A percentile compares a stretch with the other conserved stretches of the same genome.
Evolutionary conservation across 2,329 filamentous ascomycete genomes (phyloP).

Genomic region (Aspergillus fischeri): DNA sequence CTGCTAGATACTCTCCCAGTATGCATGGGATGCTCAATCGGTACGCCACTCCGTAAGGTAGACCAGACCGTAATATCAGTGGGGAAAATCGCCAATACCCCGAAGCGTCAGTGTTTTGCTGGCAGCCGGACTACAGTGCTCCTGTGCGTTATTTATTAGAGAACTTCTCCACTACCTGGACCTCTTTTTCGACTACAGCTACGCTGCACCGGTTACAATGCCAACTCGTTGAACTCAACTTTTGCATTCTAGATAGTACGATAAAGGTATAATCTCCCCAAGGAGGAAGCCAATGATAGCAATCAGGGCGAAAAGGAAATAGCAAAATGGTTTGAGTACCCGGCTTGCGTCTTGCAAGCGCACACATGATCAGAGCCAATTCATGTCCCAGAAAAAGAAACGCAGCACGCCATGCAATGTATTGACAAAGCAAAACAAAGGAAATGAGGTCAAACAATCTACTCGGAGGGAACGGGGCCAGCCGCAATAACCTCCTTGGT

Average conservation of each 20-base stretch:
- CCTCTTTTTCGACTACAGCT: background rate
- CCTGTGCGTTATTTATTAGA: background rate
- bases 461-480: constrained; percentile 32
- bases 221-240: background rate
- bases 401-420: constrained; percentile 18
- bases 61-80: no score
- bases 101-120: background rate
- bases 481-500: constrained; percentile 69
- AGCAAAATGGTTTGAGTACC: constrained; percentile 1
- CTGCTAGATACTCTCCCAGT: background rate
- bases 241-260: background rate
- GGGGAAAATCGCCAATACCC: no score
- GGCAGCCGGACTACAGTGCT: background rate
- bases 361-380: constrained; percentile 5
- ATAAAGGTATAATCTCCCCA: background rate
- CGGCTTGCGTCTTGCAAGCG: constrained; percentile 5
- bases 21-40: no score
- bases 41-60: no score
- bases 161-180: background rate
- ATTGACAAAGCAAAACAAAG: constrained; percentile 2
- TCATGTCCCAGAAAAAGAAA: constrained; percentile 8
- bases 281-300: background rate
- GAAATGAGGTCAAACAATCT: constrained; percentile 11
- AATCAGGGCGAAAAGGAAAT: background rate
- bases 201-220: background rate